phyloP scores from a whole-genome alignment of 257 asterid genomes.

The Linderniella brevidens region DNA sequence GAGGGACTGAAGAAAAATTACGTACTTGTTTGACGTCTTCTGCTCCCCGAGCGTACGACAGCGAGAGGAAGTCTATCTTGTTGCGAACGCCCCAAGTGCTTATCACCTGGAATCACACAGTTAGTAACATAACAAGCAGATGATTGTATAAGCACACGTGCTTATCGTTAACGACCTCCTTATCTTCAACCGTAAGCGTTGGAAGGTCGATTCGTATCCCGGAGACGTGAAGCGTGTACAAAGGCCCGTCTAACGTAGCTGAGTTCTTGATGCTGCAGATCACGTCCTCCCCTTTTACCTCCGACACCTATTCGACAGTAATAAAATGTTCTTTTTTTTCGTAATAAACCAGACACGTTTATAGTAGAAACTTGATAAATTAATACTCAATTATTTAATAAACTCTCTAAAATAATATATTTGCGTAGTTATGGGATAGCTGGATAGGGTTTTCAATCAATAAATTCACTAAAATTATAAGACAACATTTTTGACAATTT shows the following conservation, averaged over 20 bases:
- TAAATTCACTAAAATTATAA: too few relatives aligned
- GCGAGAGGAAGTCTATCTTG: slow-evolving; percentile 82
- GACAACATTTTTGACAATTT: too few relatives aligned
- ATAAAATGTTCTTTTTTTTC: neutral
- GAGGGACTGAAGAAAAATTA: neutral
- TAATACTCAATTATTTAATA: too few relatives aligned
- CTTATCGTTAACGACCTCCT: slow-evolving; percentile 44
- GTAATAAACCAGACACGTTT: neutral
- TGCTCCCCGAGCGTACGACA: slow-evolving; percentile 76
- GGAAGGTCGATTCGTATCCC: slow-evolving; percentile 66
- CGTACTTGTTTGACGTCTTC: slow-evolving; percentile 81
- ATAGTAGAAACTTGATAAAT: neutral
- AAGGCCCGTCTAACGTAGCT: slow-evolving; percentile 67
- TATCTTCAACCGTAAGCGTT: slow-evolving; percentile 72
- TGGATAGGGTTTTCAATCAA: too few relatives aligned
- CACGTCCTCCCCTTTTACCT: slow-evolving; percentile 68
- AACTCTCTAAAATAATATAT: too few relatives aligned
- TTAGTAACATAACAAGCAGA: too few relatives aligned
- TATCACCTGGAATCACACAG: slow-evolving; percentile 37
- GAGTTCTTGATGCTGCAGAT: slow-evolving; percentile 71
- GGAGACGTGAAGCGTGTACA: slow-evolving; percentile 74
- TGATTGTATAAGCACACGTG: neutral
- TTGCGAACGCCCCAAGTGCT: slow-evolving; percentile 89
- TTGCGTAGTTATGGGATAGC: too few relatives aligned
- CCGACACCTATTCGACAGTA: slow-evolving; percentile 36